Base-by-base conservation (phyloP, 1,139 yeast species). In the Eremothecium gossypii region DNA sequence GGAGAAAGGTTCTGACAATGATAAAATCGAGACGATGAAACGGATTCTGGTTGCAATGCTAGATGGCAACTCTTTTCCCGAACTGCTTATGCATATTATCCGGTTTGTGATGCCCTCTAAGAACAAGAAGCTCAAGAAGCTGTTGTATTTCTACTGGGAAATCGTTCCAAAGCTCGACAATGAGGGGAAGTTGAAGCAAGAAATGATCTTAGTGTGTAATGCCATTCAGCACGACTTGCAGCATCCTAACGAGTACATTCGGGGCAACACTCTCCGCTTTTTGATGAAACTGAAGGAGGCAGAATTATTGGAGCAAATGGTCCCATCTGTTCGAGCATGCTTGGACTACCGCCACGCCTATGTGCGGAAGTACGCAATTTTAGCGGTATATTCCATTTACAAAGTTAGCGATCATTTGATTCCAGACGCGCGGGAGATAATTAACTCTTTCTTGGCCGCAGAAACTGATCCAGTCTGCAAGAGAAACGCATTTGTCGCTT, bases 171-270 rank as follows among this genome's bases (percentile, higher is more conserved):
- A 93, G 67, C 71, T 81, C 54, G 95, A 86, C 55, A 72, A 76
- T 38, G 81, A 82, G 41, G 98, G 98, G 5, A 85, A 85, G 63
- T 77, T 93, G 72, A 85, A 87, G 69, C 97, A 89, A 65, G 99
- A 93, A 67, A 91, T 93, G 97, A 91, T 93, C 67, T 77, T 93
- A 53, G 98, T 91, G 41, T 91, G 97, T 69, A 93, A 93, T 63
- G 96, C 97, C 43, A 86, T 93, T 57, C 95, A 93, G 65, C 87
- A 91, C 65, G 99, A 93, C 64, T 74, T 93, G 54, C 96, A 89
- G 66, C 98, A 93, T 67, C 96, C 98, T 41, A 93, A 93, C 68
- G 98, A 93, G 66, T 93, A 82, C 61, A 83, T 93, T 50, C 77
- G 98, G 57, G 99, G 98, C 54, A 86, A 87, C 54, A 89, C 98